Base-by-base conservation (phyloP, 2,329 filamentous ascomycete species). In the Botrytis medusae region DNA sequence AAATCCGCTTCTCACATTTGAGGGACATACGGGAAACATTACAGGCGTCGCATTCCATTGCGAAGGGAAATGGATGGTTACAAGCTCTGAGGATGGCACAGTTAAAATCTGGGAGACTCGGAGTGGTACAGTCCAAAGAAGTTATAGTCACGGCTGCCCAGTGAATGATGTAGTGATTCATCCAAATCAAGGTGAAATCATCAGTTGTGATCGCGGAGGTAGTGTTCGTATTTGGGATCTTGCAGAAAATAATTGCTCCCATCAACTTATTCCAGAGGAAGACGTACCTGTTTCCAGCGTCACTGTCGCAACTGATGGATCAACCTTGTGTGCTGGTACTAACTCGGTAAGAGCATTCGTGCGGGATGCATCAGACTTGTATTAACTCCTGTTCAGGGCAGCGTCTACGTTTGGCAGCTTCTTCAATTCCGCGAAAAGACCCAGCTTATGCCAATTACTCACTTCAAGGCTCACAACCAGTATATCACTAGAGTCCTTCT, bases 51-150 rank as follows among this genome's bases (percentile, higher is more conserved):
- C 95, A 18, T 99, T 99, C 82, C 96, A 99, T 83, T 98, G 95
- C 82, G 96, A 99, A 83, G 95, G 95, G 18, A 99, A 99, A 84
- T 99, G 96, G 96, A 98, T 99, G 93, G 96, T 98, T 29, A 99
- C 96, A 16, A 97, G 93, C 82, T 97, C 93, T 64, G 96, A 99
- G 83, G 96, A 99, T 81, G 93, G 95, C 88, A 81, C 78, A 9
- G 79, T 81, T 25, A 81, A 81, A 73, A 80, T 81, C 44, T 81
- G 80, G 79, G 79, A 81, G 73, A 81, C 80, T 29, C 75, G 79
- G 37, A 81, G 79, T 44, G 79, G 79, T 6, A 78, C 77, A 73
- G 90, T 98, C 72, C 96, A 99, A 84, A 90, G 96, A 72, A 97
- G 95, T 83, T 99, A 99, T 82, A 91, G 89, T 77, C 96, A 99